Conservation (phyloP, 257 asterid species). For the Solanum arcanum region DNA sequence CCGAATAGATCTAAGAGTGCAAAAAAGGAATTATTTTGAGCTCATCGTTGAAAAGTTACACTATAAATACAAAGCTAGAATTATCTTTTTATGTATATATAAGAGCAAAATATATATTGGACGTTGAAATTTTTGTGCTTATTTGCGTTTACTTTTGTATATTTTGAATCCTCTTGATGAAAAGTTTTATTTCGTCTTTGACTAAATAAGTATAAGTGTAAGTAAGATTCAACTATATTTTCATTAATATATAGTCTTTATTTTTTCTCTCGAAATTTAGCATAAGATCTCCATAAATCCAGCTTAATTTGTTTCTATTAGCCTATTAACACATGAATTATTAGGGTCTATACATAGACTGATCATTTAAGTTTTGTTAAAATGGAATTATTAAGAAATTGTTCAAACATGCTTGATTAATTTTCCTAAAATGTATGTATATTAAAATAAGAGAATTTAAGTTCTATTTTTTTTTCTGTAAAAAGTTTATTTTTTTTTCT, state of each 20-base stretch:
- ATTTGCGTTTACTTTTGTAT: not conserved
- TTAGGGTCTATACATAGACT: not conserved
- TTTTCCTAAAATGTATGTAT: not conserved
- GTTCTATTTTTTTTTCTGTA: not conserved
- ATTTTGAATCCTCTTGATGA: not conserved
- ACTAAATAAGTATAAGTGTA: not conserved
- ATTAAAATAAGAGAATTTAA: not conserved
- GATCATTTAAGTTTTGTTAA: not conserved
- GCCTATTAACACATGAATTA: not conserved
- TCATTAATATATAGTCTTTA: not conserved
- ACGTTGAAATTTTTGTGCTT: not conserved
- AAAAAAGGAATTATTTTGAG: not conserved
- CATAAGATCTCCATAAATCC: not conserved
- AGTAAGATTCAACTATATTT: not conserved
- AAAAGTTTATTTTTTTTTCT: not conserved
- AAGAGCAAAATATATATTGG: not conserved
- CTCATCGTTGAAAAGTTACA: not conserved
- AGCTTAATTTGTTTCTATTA: not conserved
- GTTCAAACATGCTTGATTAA: not conserved
- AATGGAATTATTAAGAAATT: not conserved
- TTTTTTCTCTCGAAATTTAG: not conserved
- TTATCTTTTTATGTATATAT: not conserved
- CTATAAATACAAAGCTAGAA: not conserved
- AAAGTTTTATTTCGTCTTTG: not conserved
- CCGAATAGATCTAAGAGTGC: not conserved